These are phyloP conservation scores for Strigomonas culicis DNA, from an alignment of 208 protist species.

Conservation along the genomic window DNA sequence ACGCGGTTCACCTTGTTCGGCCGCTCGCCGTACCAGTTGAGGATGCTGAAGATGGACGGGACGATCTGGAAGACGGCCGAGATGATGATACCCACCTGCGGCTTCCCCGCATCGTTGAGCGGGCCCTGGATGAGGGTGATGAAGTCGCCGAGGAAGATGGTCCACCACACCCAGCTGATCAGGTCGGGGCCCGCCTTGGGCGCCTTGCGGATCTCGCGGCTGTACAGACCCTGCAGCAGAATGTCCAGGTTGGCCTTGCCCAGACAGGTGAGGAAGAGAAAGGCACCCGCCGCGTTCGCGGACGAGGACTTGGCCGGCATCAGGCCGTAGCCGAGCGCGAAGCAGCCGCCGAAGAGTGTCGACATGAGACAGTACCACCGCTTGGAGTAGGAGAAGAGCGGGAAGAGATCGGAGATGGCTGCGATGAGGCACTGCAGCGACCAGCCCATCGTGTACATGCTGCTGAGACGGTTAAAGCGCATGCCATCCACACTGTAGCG, in stretches of 20 bases:
- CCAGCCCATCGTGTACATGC: constrained; percentile 24
- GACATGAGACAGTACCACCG: constrained; percentile 29
- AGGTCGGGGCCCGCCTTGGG: constrained; percentile 24
- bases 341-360: constrained; percentile 16
- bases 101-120: constrained; percentile 22
- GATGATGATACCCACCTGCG: constrained; percentile 23
- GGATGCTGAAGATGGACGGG: constrained; percentile 19
- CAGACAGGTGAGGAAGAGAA: constrained; percentile 19
- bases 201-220: constrained; percentile 25
- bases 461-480: constrained; percentile 26
- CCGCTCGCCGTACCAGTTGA: constrained; percentile 37
- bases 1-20: constrained; percentile 27
- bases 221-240: constrained; percentile 39
- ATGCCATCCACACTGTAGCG: constrained; percentile 18
- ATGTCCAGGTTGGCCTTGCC: constrained; percentile 34
- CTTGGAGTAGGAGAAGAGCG: constrained; percentile 39
- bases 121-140: constrained; percentile 25
- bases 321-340: constrained; percentile 22
- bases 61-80: constrained; percentile 17
- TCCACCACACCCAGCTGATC: constrained; percentile 38
- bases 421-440: constrained; percentile 31
- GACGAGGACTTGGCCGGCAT: constrained; percentile 20
- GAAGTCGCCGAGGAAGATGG: constrained; percentile 22
- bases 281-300: constrained; percentile 16
- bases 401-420: constrained; percentile 24